Percentiles rank a stretch among this genome's conserved stretches.
Evolutionary conservation across 2,329 filamentous ascomycete species (phyloP).

Genomic region (Hypomyces rosellus): DNA sequence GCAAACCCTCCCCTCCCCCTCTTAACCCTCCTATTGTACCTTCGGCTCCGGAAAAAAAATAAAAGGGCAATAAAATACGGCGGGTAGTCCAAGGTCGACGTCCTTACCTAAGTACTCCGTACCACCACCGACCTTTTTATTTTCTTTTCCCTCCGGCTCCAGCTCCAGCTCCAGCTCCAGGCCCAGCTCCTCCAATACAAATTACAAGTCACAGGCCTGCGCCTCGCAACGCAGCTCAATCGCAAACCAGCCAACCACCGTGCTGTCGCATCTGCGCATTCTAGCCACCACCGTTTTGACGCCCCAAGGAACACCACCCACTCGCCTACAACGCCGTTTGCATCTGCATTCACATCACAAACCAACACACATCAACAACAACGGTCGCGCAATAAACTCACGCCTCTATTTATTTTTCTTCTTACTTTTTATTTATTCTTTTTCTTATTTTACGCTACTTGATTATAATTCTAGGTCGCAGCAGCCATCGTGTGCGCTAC

Average conservation of each 20-base stretch:
- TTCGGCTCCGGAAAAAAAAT: too few species aligned
- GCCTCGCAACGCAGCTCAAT: conserved; percentile 21
- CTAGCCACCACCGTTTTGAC: too few species aligned
- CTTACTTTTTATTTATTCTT: not conserved
- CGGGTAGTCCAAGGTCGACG: too few species aligned
- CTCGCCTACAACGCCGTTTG: not conserved
- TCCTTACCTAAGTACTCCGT: too few species aligned
- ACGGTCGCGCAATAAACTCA: not conserved
- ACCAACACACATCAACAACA: not conserved
- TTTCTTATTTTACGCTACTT: not conserved
- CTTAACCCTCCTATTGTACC: not conserved
- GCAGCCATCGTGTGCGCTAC: too few species aligned
- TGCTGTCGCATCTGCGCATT: conserved; percentile 8
- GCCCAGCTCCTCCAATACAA: too few species aligned
- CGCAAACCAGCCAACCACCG: conserved; percentile 10
- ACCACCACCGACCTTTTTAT: too few species aligned
- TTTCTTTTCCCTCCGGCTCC: conserved; percentile 33
- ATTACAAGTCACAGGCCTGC: conserved; percentile 30
- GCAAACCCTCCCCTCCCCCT: conserved; percentile 3
- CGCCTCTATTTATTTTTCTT: not conserved
- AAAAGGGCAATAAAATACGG: too few species aligned
- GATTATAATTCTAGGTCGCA: not conserved
- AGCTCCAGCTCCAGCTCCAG: too few species aligned
- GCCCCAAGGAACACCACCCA: not conserved
- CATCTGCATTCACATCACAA: not conserved